Base-by-base conservation (phyloP, 306 rosid species). In the Urtica urens region DNA sequence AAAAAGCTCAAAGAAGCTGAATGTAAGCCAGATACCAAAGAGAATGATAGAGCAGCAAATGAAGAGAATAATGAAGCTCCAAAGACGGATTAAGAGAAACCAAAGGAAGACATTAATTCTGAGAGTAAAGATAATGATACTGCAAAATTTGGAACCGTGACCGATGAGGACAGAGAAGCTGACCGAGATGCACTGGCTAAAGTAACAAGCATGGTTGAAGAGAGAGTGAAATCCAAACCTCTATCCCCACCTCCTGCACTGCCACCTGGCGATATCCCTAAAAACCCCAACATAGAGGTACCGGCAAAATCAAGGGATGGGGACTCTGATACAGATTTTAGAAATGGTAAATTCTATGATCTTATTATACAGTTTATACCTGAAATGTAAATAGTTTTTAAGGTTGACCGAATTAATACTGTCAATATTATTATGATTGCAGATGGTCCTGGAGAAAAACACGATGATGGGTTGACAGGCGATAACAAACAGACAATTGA, bases 211-310 rank as follows among this genome's bases (percentile, higher is more conserved):
- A 72, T 81, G 78, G 60, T 92, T 65, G 99, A 79, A 63, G 94
- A 85, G 75, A 85, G 99, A 68, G 55, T 85, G 62, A 92, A 82
- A 64, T 71, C 81, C 33, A 85, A 76, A 55, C 94, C 96, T 49
- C 68, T 78, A 55, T 94, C 99, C 57, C 62, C 87, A 19, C 85
- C 81, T 41, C 95, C 94, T 67, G 53, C 78, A 21, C 83, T 33
- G 52, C 66, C 75, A 55, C 19, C 73, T 38, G 65, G 50, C n/a
- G 95, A 77, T 57, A 85, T 53, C 57, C 49, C 80, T 62, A 57
- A 65, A 9, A 69, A 61, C 55, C 49, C 72, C 39, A 58, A 55
- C 57, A 61, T 75, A 18, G 94, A 73, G 34, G 73, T 69, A 44
- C 72, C 72, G 15, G 66, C 79, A 17, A 78, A 73, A 67, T 54